These are phyloP conservation scores for Heliosperma pusillum DNA, from an alignment of 148 eudicot genomes.

Conservation along the genomic window DNA sequence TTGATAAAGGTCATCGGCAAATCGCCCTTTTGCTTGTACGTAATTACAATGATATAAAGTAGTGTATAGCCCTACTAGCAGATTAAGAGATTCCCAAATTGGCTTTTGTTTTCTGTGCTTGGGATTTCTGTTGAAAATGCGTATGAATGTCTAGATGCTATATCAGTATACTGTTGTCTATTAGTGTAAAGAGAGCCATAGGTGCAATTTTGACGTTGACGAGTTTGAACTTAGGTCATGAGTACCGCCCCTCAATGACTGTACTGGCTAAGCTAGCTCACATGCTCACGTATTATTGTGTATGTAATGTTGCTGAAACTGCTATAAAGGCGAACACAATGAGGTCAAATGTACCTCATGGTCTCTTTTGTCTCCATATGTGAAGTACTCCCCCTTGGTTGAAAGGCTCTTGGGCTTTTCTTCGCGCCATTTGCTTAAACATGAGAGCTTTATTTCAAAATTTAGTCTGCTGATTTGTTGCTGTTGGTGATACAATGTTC, in stretches of 20 bases:
- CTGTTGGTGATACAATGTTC: slow-evolving; percentile 16
- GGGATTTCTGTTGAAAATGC: background rate
- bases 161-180: background rate
- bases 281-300: background rate
- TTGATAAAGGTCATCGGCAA: slow-evolving; percentile 89
- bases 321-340: background rate
- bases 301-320: background rate
- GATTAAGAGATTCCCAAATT: background rate
- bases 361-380: background rate
- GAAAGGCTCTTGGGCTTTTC: background rate
- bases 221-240: background rate
- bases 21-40: slow-evolving; percentile 76
- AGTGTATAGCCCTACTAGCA: slow-evolving; percentile 3
- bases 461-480: slow-evolving; percentile 9
- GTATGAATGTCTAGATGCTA: background rate
- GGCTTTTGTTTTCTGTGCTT: background rate
- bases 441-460: background rate
- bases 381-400: background rate
- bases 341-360: background rate
- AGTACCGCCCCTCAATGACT: background rate
- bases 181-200: background rate
- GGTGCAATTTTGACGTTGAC: background rate
- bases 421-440: background rate
- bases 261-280: background rate
- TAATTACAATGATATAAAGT: slow-evolving; percentile 27